Conservation (phyloP, 1,139 yeast species). For the Geotrichum fermentans region DNA sequence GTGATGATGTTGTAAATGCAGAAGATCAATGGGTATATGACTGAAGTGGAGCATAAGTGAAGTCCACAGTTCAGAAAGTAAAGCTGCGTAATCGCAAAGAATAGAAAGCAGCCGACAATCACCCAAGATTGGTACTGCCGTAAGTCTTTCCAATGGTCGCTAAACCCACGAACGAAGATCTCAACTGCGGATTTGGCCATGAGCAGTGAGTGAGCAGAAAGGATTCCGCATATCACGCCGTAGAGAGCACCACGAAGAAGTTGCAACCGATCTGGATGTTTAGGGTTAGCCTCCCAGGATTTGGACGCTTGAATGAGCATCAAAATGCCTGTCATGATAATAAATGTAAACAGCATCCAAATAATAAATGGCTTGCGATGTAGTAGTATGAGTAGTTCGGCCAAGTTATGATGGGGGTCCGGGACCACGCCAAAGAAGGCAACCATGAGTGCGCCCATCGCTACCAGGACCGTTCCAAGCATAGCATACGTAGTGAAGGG, state of each 20-base stretch:
- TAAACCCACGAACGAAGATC: conserved; percentile 42
- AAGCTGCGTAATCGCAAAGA: conserved; percentile 66
- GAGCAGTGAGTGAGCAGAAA: conserved; percentile 80
- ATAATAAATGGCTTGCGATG: conserved; percentile 40
- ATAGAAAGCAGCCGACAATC: conserved; percentile 52
- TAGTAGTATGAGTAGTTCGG: conserved; percentile 45
- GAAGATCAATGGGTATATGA: conserved; percentile 82
- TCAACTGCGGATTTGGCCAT: conserved; percentile 83
- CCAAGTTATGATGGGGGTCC: conserved; percentile 49
- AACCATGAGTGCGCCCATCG: conserved; percentile 69
- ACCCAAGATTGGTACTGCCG: conserved; percentile 42
- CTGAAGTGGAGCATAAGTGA: conserved; percentile 66
- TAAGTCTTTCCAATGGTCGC: conserved; percentile 35
- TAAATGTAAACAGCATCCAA: conserved; percentile 45
- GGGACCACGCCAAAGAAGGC: conserved; percentile 67
- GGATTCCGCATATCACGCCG: conserved; percentile 72
- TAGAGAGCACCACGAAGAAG: conserved; percentile 49
- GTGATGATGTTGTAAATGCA: conserved; percentile 75
- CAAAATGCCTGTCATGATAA: conserved; percentile 32
- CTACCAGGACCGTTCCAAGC: conserved; percentile 63
- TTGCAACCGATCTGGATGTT: conserved; percentile 17
- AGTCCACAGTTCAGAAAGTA: conserved; percentile 72
- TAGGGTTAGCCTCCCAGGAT: conserved; percentile 15
- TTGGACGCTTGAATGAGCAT: conserved; percentile 23
- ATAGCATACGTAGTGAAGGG: conserved; percentile 55